These are phyloP conservation scores for Eryngium alpinum DNA, from an alignment of 140 eudicot genomes.

Conservation along the genomic window DNA sequence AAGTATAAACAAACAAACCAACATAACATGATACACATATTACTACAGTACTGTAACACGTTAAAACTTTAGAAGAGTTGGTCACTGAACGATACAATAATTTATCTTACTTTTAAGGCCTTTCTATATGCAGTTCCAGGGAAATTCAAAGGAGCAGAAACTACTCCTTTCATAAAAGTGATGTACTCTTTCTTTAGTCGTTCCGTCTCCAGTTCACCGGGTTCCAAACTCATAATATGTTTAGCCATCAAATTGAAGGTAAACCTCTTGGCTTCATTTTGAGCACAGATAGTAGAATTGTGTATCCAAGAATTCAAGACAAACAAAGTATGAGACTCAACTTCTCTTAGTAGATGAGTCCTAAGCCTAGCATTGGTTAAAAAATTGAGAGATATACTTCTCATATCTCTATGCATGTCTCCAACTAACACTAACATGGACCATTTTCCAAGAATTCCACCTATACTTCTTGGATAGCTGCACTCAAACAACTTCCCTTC, in stretches of 20 bases:
- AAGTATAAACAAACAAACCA: too few relatives aligned
- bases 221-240: slow-evolving; percentile 93
- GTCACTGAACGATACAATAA: too few relatives aligned
- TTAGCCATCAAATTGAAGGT: slow-evolving; percentile 95
- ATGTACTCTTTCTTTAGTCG: slow-evolving; percentile 73
- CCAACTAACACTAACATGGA: slow-evolving; percentile 93
- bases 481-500: slow-evolving; percentile 93
- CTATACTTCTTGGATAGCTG: slow-evolving; percentile 95
- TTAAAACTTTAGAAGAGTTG: too few relatives aligned
- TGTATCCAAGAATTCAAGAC: slow-evolving; percentile 69
- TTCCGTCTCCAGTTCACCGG: slow-evolving; percentile 79
- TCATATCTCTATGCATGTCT: slow-evolving; percentile 97
- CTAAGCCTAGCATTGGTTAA: slow-evolving; percentile 80
- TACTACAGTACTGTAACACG: too few relatives aligned
- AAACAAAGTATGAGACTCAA: slow-evolving; percentile 68
- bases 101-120: slow-evolving; percentile 54
- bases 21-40: too few relatives aligned
- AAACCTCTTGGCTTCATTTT: slow-evolving; percentile 94
- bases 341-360: slow-evolving; percentile 63
- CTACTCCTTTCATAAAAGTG: slow-evolving; percentile 96
- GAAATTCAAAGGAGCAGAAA: slow-evolving; percentile 78
- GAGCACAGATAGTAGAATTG: slow-evolving; percentile 64
- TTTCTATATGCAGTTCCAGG: slow-evolving; percentile 93
- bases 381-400: slow-evolving; percentile 83
- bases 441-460: slow-evolving; percentile 97